Base-by-base conservation (phyloP, 495 filamentous ascomycete genomes). In the Aspergillus avenaceus region DNA sequence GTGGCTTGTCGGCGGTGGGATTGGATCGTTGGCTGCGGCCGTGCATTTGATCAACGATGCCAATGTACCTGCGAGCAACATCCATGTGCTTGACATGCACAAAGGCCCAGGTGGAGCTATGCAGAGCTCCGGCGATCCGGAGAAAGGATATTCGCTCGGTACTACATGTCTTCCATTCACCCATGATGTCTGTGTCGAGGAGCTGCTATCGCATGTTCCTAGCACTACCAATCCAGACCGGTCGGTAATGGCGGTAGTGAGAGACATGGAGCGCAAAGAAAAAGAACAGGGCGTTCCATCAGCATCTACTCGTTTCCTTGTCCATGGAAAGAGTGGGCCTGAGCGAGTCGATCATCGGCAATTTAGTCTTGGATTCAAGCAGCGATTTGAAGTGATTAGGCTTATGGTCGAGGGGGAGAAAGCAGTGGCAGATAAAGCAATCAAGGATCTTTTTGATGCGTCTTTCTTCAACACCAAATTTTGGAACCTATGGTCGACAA, bases 1-100 rank as follows among this genome's bases (percentile, higher is more conserved):
- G 2, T 75, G 67, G 56, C 55, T 75, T 5, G 53, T 75, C n/a
- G 72, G 72, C 13, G 57, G 70, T 31, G 69, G 70, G n/a, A 65
- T 75, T 50, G 67, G 66, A 1, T 70, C 69, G 4, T 65, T 74
- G 11, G 59, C 66, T 0, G 61, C 72, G 0, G 69, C 72, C 2
- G 54, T 65, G 9, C 61, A 65, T 47, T 58, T 73, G 32, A 67
- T 76, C 44, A 58, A 65, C 8, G 64, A 76, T 55, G 67, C 66
- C 7, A 55, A 68, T 2, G 52, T 72, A 2, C 61, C 69, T 0
- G 54, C 56, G 0, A 44, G 36, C 2, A 60, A 67, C 34, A 65
- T 72, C 50, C 67, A 69, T 42, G 64, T 74, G 51, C 53, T 74
- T 0, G 69, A 74, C 37, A 43, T 55, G 0, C 45, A 53, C 21